A percentile compares a stretch with the other conserved stretches of the same genome.
Conservation (phyloP, 495 filamentous ascomycete species). For the Echria macrotheca region DNA sequence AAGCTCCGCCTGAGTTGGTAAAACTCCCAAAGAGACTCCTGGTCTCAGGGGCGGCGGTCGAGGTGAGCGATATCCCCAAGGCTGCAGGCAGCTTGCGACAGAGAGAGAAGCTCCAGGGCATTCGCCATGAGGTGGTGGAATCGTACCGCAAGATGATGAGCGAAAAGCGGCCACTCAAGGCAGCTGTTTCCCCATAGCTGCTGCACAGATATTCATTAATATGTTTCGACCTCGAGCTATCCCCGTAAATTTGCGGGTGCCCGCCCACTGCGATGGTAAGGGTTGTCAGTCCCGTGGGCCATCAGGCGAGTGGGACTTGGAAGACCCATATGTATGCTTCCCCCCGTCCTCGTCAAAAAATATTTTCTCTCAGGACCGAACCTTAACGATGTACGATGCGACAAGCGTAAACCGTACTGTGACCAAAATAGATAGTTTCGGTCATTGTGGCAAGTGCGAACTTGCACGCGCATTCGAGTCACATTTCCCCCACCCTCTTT, state of each 20-base stretch:
- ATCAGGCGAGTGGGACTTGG: background rate
- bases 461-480: background rate
- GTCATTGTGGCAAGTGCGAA: background rate
- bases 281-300: background rate
- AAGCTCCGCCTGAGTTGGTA: slow-evolving; percentile 72
- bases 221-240: background rate
- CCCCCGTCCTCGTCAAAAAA: background rate
- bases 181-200: slow-evolving; percentile 1
- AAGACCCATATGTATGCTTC: background rate
- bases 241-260: background rate
- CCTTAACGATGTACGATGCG: no score
- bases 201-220: background rate
- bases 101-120: slow-evolving; percentile 73
- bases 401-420: no score
- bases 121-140: slow-evolving; percentile 72
- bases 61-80: slow-evolving; percentile 70
- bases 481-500: slow-evolving; percentile 1
- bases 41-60: slow-evolving; percentile 62
- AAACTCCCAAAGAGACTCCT: slow-evolving; percentile 62
- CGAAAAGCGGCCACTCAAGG: slow-evolving; percentile 42
- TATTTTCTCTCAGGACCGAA: background rate
- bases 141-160: slow-evolving; percentile 77
- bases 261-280: background rate
- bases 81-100: slow-evolving; percentile 71
- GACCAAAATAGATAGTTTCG: background rate